A percentile compares a stretch with the other conserved stretches of the same genome.
Conservation (phyloP, 148 eudicot species). For the Drosera capensis region DNA sequence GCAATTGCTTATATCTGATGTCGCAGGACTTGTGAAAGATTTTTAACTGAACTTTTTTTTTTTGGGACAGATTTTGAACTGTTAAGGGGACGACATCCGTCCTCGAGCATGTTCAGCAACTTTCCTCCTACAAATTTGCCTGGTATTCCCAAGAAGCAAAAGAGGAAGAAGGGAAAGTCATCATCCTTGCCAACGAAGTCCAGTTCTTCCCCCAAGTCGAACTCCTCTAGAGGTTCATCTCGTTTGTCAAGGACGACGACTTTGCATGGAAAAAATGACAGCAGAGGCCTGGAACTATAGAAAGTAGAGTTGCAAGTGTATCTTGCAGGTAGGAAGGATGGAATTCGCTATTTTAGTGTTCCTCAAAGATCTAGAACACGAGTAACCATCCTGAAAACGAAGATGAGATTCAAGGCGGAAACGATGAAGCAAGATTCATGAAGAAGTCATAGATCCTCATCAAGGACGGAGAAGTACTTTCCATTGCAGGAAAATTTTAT, state of each 20-base stretch:
- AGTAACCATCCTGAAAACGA: too few relatives aligned
- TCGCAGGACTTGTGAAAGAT: neutral
- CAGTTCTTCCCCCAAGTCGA: constrained; percentile 1
- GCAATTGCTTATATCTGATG: neutral
- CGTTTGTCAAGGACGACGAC: neutral
- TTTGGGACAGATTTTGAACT: constrained; percentile 32
- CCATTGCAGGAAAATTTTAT: too few relatives aligned
- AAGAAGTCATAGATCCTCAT: too few relatives aligned
- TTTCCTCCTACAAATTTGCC: constrained; percentile 26
- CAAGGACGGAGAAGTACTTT: too few relatives aligned
- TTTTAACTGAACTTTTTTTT: neutral
- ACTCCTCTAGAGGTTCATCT: constrained; percentile 5
- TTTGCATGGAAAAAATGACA: constrained; percentile 6
- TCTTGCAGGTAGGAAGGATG: too few relatives aligned
- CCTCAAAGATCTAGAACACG: too few relatives aligned
- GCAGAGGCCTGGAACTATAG: constrained; percentile 9
- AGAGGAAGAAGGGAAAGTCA: constrained; percentile 36
- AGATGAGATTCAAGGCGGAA: too few relatives aligned
- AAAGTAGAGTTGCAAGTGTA: too few relatives aligned
- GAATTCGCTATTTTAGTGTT: too few relatives aligned
- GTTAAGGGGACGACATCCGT: constrained; percentile 20
- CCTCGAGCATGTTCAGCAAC: constrained; percentile 20
- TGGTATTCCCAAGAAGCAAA: constrained; percentile 34
- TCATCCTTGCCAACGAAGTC: constrained; percentile 23
- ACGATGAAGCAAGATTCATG: too few relatives aligned